These are phyloP conservation scores for Citropsis articulata DNA, from an alignment of 345 rosid species.

Conservation along the genomic window DNA sequence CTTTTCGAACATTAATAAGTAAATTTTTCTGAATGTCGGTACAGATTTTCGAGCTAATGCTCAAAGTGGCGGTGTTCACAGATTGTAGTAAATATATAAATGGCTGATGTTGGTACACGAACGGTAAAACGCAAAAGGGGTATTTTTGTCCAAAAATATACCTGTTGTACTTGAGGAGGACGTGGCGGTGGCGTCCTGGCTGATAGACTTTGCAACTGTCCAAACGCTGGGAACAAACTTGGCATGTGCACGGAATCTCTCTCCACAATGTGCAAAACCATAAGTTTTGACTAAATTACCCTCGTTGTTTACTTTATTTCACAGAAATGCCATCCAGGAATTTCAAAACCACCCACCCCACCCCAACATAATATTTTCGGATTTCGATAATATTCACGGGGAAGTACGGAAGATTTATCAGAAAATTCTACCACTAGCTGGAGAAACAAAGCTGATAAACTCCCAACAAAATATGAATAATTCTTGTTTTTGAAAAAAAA, in stretches of 20 bases:
- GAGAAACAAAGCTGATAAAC: not conserved
- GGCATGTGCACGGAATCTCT: conserved; percentile 62
- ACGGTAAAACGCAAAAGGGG: not conserved
- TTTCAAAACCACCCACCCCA: not conserved
- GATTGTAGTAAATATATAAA: no score
- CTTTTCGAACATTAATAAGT: no score
- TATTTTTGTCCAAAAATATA: conserved; percentile 14
- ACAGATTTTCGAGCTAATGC: no score
- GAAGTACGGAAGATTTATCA: not conserved
- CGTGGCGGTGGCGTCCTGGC: conserved; percentile 38
- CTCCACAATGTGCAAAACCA: conserved; percentile 24
- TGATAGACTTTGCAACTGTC: conserved; percentile 50
- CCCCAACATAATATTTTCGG: not conserved
- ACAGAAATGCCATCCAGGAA: not conserved
- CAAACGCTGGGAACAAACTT: conserved; percentile 55
- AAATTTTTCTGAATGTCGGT: no score
- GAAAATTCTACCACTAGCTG: not conserved
- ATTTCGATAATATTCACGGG: not conserved
- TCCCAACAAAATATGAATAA: not conserved
- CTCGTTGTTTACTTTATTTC: not conserved
- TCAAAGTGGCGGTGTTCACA: no score
- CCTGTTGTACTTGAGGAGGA: conserved; percentile 49
- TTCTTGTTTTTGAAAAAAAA: not conserved
- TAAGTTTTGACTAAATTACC: conserved; percentile 17
- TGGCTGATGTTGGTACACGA: no score